A percentile compares a stretch with the other conserved stretches of the same genome.
phyloP scores from a whole-genome alignment of 495 filamentous ascomycete genomes.

The Beverwykella pulmonaria region DNA sequence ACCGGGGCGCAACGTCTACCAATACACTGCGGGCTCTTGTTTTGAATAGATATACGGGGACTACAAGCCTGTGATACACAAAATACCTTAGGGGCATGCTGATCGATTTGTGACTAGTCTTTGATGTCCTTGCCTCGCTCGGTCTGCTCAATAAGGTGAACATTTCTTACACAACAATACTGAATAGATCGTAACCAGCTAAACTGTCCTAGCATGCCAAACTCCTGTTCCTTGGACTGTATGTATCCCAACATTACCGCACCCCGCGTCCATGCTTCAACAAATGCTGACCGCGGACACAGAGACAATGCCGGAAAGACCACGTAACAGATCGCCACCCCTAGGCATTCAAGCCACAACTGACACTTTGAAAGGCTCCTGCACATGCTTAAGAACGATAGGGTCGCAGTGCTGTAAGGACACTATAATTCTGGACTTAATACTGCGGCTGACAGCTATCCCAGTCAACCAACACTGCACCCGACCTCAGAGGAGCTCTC shows the following conservation, averaged over 20 bases:
- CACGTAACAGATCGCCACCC: slow-evolving; percentile 50
- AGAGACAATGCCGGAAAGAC: slow-evolving; percentile 96
- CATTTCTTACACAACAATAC: background rate
- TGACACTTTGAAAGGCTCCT: slow-evolving; percentile 50
- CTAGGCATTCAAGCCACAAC: background rate
- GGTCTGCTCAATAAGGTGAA: slow-evolving; percentile 82
- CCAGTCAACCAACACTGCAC: slow-evolving; percentile 20
- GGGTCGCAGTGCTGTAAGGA: slow-evolving; percentile 55
- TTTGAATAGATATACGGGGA: background rate
- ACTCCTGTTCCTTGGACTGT: slow-evolving; percentile 64
- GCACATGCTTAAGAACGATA: slow-evolving; percentile 81
- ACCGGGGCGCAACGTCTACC: background rate
- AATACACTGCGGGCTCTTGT: background rate
- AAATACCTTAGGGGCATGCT: background rate
- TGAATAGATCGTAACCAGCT: background rate
- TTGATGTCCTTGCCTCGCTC: slow-evolving; percentile 85
- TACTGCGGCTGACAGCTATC: slow-evolving; percentile 11
- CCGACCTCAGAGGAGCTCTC: slow-evolving; percentile 91
- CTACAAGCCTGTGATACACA: background rate
- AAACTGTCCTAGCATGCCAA: slow-evolving; percentile 22
- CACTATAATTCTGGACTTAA: slow-evolving; percentile 84
- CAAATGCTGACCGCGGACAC: background rate
- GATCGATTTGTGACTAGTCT: slow-evolving; percentile 56
- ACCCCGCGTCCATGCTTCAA: background rate
- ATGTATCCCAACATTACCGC: background rate